Percentiles rank a stretch among this genome's conserved stretches.
Conservation (phyloP, 169 alveolate species). For the Eimeria maxima region DNA sequence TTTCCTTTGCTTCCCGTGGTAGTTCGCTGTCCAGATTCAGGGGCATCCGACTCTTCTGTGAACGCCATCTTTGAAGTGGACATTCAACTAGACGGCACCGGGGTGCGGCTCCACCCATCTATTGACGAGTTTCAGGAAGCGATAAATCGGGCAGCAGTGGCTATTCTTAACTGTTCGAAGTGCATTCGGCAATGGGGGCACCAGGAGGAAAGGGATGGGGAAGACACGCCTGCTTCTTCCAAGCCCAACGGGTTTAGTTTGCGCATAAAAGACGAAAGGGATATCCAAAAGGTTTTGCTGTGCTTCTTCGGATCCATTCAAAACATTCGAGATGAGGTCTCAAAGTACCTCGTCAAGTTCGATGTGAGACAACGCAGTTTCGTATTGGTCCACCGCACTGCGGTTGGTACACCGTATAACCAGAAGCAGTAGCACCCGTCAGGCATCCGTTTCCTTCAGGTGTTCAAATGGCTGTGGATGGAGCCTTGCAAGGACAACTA, state of each 20-base stretch:
- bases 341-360: constrained; percentile 89
- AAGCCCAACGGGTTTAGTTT: constrained; percentile 92
- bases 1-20: neutral
- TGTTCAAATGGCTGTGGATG: constrained; percentile 95
- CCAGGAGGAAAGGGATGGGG: neutral
- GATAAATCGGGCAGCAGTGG: constrained; percentile 96
- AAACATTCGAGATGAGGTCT: constrained; percentile 94
- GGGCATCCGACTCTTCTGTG: constrained; percentile 87
- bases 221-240: neutral
- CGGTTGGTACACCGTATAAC: neutral
- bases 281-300: constrained; percentile 96
- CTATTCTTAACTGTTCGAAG: constrained; percentile 95
- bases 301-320: constrained; percentile 96
- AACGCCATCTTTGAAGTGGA: constrained; percentile 94
- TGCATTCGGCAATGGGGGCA: constrained; percentile 93
- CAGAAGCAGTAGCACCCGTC: constrained; percentile 33
- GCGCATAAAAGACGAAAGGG: constrained; percentile 96
- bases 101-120: constrained; percentile 94
- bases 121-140: constrained; percentile 95
- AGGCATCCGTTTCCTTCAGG: constrained; percentile 87
- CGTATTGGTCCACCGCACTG: neutral
- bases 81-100: constrained; percentile 92
- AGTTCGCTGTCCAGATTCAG: constrained; percentile 84
- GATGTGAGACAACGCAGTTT: constrained; percentile 43
- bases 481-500: constrained; percentile 89